Conservation (phyloP, 2,329 filamentous ascomycete species). For the Clonostachys byssicola region DNA sequence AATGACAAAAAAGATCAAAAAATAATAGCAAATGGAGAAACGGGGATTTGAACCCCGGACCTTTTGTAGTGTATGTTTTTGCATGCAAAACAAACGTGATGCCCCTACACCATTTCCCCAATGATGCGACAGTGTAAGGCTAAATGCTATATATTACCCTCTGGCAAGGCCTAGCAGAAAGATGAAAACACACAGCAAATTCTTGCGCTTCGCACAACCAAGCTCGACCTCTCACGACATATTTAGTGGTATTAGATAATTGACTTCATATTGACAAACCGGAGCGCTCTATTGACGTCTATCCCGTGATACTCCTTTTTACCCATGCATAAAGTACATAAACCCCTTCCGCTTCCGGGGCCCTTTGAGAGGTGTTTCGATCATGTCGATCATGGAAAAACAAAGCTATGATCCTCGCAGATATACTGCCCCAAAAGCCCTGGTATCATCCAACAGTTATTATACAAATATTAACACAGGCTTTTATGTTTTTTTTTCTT, state of each 20-base stretch:
- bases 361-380: too few species aligned
- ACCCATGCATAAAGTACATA: background rate
- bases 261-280: background rate
- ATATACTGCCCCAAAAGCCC: too few species aligned
- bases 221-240: background rate
- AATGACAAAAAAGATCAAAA: background rate
- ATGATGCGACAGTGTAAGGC: background rate
- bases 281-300: background rate
- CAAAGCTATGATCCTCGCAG: too few species aligned
- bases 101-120: slow-evolving; percentile 19
- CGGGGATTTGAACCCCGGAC: slow-evolving; percentile 22
- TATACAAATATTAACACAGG: too few species aligned
- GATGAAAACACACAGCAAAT: background rate
- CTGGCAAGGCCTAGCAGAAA: background rate
- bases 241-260: background rate
- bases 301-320: background rate
- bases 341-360: background rate
- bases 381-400: too few species aligned
- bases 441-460: too few species aligned
- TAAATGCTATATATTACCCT: too few species aligned
- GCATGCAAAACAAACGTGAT: slow-evolving; percentile 19
- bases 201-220: background rate
- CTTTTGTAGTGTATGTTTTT: slow-evolving; percentile 11
- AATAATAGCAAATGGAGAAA: slow-evolving; percentile 14
- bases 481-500: too few species aligned